Base-by-base conservation (phyloP, 169 alveolate species). In the Eimeria nieschulzi region DNA sequence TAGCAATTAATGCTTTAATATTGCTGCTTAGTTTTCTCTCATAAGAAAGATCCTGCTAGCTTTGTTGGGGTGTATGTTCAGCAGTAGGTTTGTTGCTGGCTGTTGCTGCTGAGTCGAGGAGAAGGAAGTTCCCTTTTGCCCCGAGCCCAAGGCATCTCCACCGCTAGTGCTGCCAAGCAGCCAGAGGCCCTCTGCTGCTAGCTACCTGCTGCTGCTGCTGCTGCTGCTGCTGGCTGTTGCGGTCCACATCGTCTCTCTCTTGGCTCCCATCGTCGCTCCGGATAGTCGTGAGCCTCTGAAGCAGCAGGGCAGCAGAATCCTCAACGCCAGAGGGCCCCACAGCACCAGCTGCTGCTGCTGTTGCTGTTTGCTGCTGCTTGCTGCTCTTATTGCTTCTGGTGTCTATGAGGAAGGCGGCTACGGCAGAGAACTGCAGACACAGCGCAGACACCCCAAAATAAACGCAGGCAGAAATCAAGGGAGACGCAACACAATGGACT, bases 171-270 rank as follows among this genome's bases (percentile, higher is more conserved):
- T 19, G 26, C 71, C 46, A 63, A 63, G 55, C 90, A 39, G 71
- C 90, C 75, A 82, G 78, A 33, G 90, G 90, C 33, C 59, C 76
- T 68, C 53, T 82, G 39, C 90, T 76, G 51, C 63, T 71, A 26
- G 66, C 76, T 23, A 82, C 70, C 53, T 64, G 85, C 83, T 83
- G 91, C 83, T 68, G 83, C 91, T 83, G 91, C 91, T 83, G 83
- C 26, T 83, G 91, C 63, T 66, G 92, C 61, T 84, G 82, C 91
- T 82, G 78, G 56, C 66, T 59, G 90, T 51, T 56, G 78, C 90
- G 54, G 55, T 61, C 64, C 61, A 33, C 90, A 7, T 61, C 78
- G 59, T 82, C 90, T 19, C 90, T 63, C n/a, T 82, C 90, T 7
- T 82, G 90, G 26, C 66, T 76, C 59, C 63, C 90, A 17, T 82